Conservation (phyloP, 768 basidiomycete species). For the Suillus brevipes region DNA sequence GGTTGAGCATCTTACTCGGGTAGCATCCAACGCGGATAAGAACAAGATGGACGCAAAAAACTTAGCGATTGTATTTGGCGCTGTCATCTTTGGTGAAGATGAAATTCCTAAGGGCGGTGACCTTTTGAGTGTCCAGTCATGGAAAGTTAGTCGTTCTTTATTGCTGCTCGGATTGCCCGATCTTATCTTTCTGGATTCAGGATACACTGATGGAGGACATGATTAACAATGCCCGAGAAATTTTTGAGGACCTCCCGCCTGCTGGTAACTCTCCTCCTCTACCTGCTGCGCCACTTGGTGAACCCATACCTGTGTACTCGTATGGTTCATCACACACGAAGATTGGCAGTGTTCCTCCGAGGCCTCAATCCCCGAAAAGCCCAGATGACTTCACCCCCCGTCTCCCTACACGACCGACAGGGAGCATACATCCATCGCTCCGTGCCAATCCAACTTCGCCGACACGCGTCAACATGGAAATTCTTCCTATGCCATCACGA, state of each 20-base stretch:
- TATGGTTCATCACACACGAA: slow-evolving; percentile 77
- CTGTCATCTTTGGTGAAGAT: slow-evolving; percentile 90
- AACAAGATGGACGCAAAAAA: slow-evolving; percentile 97
- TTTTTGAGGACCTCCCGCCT: slow-evolving; percentile 60
- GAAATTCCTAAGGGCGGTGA: slow-evolving; percentile 80
- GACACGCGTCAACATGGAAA: slow-evolving; percentile 37
- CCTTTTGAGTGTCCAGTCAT: slow-evolving; percentile 69
- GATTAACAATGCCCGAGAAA: slow-evolving; percentile 62
- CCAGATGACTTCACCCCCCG: slow-evolving; percentile 74
- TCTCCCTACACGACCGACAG: slow-evolving; percentile 64
- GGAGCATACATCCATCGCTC: slow-evolving; percentile 78
- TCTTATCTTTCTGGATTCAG: slow-evolving; percentile 32
- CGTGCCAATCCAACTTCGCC: slow-evolving; percentile 55
- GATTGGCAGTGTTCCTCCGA: slow-evolving; percentile 47
- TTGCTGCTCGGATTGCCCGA: slow-evolving; percentile 34
- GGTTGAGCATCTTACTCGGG: slow-evolving; percentile 78
- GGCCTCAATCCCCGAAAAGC: slow-evolving; percentile 22
- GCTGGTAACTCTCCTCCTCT: slow-evolving; percentile 61
- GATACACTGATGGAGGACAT: slow-evolving; percentile 84
- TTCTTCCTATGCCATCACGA: slow-evolving; percentile 30
- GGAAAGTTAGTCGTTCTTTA: slow-evolving; percentile 55
- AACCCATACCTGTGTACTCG: slow-evolving; percentile 52
- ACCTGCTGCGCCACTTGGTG: slow-evolving; percentile 70
- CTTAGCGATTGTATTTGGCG: slow-evolving; percentile 86
- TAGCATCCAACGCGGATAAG: slow-evolving; percentile 62